Conservation (phyloP, 106 monocot species). For the Dendrobium catenatum region DNA sequence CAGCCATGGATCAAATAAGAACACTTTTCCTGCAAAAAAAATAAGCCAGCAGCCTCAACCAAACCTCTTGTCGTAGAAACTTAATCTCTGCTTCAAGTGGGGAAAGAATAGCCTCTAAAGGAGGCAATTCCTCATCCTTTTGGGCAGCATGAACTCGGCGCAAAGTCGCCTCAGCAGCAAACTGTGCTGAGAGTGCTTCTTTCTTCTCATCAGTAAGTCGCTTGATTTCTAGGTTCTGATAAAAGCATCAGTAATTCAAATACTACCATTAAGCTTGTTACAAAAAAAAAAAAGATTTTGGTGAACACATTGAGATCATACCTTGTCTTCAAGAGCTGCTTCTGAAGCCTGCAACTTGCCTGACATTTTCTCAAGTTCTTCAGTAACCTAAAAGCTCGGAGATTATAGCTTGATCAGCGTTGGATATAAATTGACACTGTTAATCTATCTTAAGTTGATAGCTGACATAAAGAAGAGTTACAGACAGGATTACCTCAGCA, state of each 20-base stretch:
- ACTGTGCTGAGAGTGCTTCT: slow-evolving; percentile 66
- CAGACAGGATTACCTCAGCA: slow-evolving; percentile 32
- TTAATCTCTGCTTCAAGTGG: slow-evolving; percentile 91
- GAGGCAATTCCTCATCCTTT: slow-evolving; percentile 78
- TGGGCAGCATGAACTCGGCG: slow-evolving; percentile 85
- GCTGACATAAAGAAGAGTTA: background rate
- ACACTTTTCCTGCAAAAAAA: background rate
- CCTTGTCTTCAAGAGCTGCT: slow-evolving; percentile 64
- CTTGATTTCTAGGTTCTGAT: slow-evolving; percentile 77
- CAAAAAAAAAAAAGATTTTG: background rate
- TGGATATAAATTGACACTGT: background rate
- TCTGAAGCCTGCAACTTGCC: slow-evolving; percentile 67
- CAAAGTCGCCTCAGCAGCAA: slow-evolving; percentile 82
- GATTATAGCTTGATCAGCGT: background rate
- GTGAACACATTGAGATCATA: background rate
- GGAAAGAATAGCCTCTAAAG: slow-evolving; percentile 62
- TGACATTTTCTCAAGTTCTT: slow-evolving; percentile 57
- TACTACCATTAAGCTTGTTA: background rate
- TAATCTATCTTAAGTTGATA: background rate
- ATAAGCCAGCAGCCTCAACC: background rate
- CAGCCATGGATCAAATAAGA: background rate
- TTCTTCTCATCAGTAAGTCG: slow-evolving; percentile 70
- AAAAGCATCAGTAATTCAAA: background rate
- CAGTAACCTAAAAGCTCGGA: slow-evolving; percentile 40
- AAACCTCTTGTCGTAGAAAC: slow-evolving; percentile 58